These are phyloP conservation scores for Colletotrichum orbiculare DNA, from an alignment of 2,329 filamentous ascomycete species.

Conservation along the genomic window DNA sequence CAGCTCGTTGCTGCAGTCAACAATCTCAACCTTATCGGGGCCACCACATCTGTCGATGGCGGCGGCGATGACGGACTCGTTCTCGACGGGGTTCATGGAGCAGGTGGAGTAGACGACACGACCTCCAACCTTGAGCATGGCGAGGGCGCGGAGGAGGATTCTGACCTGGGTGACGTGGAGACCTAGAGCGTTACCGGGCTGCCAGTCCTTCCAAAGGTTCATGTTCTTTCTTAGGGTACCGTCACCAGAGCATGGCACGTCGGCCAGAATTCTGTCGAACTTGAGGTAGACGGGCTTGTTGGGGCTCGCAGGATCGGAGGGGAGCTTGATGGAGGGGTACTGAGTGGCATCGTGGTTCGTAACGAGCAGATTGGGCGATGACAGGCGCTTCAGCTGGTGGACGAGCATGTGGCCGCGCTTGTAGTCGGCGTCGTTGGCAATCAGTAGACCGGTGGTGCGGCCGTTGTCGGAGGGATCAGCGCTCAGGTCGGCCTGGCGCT, in stretches of 20 bases:
- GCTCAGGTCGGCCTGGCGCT: slow-evolving; percentile 63
- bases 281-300: slow-evolving; percentile 81
- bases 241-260: slow-evolving; percentile 97
- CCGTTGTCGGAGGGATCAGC: slow-evolving; percentile 79
- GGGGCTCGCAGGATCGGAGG: slow-evolving; percentile 64
- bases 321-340: slow-evolving; percentile 92
- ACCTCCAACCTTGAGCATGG: slow-evolving; percentile 95
- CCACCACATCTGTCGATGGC: slow-evolving; percentile 94
- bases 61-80: slow-evolving; percentile 89
- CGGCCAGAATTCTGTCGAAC: slow-evolving; percentile 95
- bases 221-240: slow-evolving; percentile 94
- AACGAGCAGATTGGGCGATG: slow-evolving; percentile 95
- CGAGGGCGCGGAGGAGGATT: slow-evolving; percentile 90
- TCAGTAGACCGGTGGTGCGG: slow-evolving; percentile 87
- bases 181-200: slow-evolving; percentile 85
- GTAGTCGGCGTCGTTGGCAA: slow-evolving; percentile 97
- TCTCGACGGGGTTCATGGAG: slow-evolving; percentile 98
- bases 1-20: slow-evolving; percentile 85
- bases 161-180: slow-evolving; percentile 88
- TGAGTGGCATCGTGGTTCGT: slow-evolving; percentile 98
- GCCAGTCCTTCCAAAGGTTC: slow-evolving; percentile 96
- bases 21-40: slow-evolving; percentile 79
- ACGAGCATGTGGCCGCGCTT: slow-evolving; percentile 97
- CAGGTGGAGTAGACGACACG: slow-evolving; percentile 98
- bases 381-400: slow-evolving; percentile 96